phyloP scores from a whole-genome alignment of 2,329 filamentous ascomycete species.

The Blumeria hordei region DNA sequence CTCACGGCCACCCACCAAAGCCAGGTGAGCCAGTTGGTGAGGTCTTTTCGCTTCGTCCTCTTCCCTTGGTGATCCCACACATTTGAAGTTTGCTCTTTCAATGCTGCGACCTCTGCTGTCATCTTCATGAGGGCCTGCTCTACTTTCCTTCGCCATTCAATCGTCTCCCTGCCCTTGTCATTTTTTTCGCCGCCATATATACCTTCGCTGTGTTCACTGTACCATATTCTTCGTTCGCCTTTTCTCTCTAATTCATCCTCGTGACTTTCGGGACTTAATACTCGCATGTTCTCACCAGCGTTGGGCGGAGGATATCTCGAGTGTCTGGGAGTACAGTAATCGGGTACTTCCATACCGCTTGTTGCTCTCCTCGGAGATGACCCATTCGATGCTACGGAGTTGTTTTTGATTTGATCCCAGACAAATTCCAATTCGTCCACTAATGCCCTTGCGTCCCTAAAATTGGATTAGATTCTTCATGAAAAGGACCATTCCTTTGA shows the following conservation, averaged over 20 bases:
- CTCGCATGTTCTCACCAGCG: slow-evolving; percentile 33
- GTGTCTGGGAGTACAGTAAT: slow-evolving; percentile 11
- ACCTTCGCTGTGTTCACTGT: slow-evolving; percentile 19
- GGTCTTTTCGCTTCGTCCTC: slow-evolving; percentile 27
- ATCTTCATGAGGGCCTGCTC: slow-evolving; percentile 72
- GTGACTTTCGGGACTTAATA: slow-evolving; percentile 71
- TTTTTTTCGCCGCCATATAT: slow-evolving; percentile 18
- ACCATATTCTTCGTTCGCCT: slow-evolving; percentile 20
- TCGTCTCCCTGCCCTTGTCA: slow-evolving; percentile 19
- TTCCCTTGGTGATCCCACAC: slow-evolving; percentile 46
- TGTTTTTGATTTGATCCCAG: slow-evolving; percentile 93
- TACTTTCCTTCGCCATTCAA: slow-evolving; percentile 53
- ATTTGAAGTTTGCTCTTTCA: slow-evolving; percentile 71
- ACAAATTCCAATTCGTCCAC: slow-evolving; percentile 95
- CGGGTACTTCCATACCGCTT: background rate
- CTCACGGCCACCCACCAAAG: slow-evolving; percentile 43
- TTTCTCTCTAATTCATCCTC: slow-evolving; percentile 42
- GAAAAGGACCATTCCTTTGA: background rate
- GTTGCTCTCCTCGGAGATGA: slow-evolving; percentile 25
- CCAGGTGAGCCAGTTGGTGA: slow-evolving; percentile 49
- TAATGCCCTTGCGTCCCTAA: slow-evolving; percentile 57
- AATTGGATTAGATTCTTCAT: slow-evolving; percentile 3
- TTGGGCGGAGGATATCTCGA: slow-evolving; percentile 24
- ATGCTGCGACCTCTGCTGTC: slow-evolving; percentile 74
- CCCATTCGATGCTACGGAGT: slow-evolving; percentile 39